A percentile compares a stretch with the other conserved stretches of the same genome.
phyloP scores from a whole-genome alignment of 768 basidiomycete species.

The Asterophora lycoperdoides region DNA sequence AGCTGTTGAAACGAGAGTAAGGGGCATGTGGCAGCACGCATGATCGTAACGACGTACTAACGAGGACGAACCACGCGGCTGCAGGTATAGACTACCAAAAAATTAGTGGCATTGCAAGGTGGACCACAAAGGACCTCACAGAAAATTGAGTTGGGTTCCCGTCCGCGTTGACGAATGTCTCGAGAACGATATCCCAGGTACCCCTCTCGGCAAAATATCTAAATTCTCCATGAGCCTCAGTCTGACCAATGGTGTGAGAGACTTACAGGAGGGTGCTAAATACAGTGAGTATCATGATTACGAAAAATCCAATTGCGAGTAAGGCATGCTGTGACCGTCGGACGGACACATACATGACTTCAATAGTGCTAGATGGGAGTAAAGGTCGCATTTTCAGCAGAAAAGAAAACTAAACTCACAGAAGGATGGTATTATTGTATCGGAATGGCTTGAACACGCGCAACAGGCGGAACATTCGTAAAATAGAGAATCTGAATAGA shows the following conservation, averaged over 20 bases:
- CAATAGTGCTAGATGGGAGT: constrained; percentile 57
- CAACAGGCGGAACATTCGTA: constrained; percentile 84
- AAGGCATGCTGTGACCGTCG: constrained; percentile 83
- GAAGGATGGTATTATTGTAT: constrained; percentile 75
- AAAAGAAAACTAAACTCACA: constrained; percentile 42
- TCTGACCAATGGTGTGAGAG: background rate
- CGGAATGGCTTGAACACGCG: constrained; percentile 89
- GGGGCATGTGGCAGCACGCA: background rate
- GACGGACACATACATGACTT: constrained; percentile 90
- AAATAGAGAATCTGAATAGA: constrained; percentile 85
- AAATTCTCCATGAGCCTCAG: background rate
- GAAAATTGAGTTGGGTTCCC: constrained; percentile 81
- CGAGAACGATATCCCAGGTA: constrained; percentile 79
- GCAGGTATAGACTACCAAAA: constrained; percentile 33
- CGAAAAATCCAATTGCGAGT: constrained; percentile 84
- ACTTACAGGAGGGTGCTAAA: constrained; percentile 82
- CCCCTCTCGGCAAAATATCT: constrained; percentile 91
- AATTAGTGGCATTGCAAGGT: background rate
- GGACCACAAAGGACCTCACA: constrained; percentile 32
- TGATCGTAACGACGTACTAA: constrained; percentile 51
- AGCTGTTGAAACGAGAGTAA: constrained; percentile 36
- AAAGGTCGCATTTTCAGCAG: background rate
- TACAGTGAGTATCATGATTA: constrained; percentile 79
- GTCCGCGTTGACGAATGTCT: constrained; percentile 79
- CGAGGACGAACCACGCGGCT: constrained; percentile 72